A percentile compares a stretch with the other conserved stretches of the same genome.
phyloP scores from a whole-genome alignment of 768 basidiomycete species.

The Boletellus ananiceps region DNA sequence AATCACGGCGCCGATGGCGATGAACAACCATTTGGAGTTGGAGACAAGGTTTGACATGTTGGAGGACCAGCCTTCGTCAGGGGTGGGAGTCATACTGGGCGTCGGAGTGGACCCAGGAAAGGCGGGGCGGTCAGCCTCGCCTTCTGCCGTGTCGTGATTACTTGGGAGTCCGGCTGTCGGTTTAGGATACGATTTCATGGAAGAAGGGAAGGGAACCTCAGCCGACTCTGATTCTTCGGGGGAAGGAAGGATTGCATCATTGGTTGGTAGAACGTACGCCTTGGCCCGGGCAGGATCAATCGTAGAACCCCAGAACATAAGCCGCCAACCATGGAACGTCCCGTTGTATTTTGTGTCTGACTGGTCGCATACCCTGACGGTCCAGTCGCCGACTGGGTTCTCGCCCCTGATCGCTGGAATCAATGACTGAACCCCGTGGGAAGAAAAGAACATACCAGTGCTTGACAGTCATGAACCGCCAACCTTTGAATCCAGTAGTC shows the following conservation, averaged over 20 bases:
- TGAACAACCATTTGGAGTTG: constrained; percentile 86
- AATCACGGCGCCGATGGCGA: constrained; percentile 71
- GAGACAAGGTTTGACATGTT: constrained; percentile 69
- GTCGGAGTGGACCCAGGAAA: constrained; percentile 42
- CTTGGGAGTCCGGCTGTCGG: constrained; percentile 84
- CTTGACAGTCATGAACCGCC: constrained; percentile 98
- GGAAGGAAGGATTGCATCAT: constrained; percentile 48
- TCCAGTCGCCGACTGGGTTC: constrained; percentile 87
- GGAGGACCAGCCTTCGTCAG: constrained; percentile 83
- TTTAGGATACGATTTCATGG: constrained; percentile 67
- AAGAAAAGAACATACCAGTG: constrained; percentile 64
- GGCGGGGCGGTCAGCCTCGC: constrained; percentile 76
- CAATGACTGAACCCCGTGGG: constrained; percentile 6
- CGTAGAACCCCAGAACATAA: constrained; percentile 87
- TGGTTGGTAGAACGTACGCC: constrained; percentile 55
- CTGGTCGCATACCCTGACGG: constrained; percentile 79
- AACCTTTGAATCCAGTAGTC: constrained; percentile 75
- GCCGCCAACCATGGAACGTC: constrained; percentile 84
- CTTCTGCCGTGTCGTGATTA: constrained; percentile 77
- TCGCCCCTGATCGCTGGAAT: constrained; percentile 67
- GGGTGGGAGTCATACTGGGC: constrained; percentile 49
- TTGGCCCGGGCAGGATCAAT: constrained; percentile 66
- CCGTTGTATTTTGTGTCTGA: constrained; percentile 53
- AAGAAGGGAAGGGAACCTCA: constrained; percentile 36
- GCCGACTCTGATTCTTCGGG: constrained; percentile 39